Evolutionary conservation across 1,139 yeast species (phyloP).

Genomic region (Nadsonia commutata): DNA sequence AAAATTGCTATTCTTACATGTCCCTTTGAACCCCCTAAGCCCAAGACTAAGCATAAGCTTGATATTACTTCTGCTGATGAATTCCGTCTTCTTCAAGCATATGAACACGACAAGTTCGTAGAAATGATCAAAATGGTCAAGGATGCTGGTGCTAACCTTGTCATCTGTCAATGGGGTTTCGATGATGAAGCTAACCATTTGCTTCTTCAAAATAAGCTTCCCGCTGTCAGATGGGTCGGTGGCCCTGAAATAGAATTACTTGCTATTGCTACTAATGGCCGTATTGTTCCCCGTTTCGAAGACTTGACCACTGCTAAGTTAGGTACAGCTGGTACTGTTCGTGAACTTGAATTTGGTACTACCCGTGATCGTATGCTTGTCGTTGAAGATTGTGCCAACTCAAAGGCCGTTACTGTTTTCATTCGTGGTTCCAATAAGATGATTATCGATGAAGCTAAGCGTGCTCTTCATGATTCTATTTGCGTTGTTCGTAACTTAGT

Average conservation of each 20-base stretch:
- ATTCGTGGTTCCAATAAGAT: constrained; percentile 92
- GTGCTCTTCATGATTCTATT: constrained; percentile 92
- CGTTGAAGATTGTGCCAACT: constrained; percentile 77
- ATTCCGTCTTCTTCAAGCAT: constrained; percentile 74
- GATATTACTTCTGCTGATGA: constrained; percentile 89
- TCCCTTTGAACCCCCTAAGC: constrained; percentile 99
- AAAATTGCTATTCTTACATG: constrained; percentile 90
- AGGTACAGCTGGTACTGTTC: constrained; percentile 75
- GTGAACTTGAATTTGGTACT: constrained; percentile 89
- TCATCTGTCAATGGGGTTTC: constrained; percentile 98
- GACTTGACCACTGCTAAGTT: constrained; percentile 71
- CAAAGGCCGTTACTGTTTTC: constrained; percentile 86
- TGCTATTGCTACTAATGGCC: constrained; percentile 94
- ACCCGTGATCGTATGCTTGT: constrained; percentile 93
- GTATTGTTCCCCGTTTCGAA: constrained; percentile 94
- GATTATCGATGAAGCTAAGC: constrained; percentile 93
- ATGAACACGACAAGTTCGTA: constrained; percentile 79
- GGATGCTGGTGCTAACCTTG: constrained; percentile 86
- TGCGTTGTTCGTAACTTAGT: constrained; percentile 95
- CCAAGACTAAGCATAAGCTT: constrained; percentile 94
- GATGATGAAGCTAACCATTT: constrained; percentile 98
- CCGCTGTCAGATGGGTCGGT: constrained; percentile 98
- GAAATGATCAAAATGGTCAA: constrained; percentile 85
- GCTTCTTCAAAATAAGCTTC: constrained; percentile 70
- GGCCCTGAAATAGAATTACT: constrained; percentile 92